Percentiles rank a stretch among this genome's conserved stretches.
Evolutionary conservation across 192 early-diverging fungal species (phyloP).

Genomic region (Gaertneriomyces semiglobifer): DNA sequence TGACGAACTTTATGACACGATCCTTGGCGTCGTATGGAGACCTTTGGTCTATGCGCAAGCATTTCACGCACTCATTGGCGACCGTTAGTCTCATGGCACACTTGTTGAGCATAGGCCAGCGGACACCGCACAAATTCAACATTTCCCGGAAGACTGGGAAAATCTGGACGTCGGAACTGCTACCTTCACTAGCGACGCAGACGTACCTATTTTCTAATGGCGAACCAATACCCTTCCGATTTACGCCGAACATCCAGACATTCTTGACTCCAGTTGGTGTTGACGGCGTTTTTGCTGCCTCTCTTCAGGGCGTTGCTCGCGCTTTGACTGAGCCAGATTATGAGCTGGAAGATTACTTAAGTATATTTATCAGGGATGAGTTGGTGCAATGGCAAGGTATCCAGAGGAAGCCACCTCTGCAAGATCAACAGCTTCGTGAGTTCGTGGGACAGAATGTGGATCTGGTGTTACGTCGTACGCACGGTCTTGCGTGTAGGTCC

Average conservation of each 20-base stretch:
- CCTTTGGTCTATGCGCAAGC: constrained; percentile 91
- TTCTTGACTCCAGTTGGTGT: constrained; percentile 92
- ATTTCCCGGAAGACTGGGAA: constrained; percentile 83
- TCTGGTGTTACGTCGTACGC: constrained; percentile 65
- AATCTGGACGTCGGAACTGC: constrained; percentile 82
- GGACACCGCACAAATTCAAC: constrained; percentile 82
- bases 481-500: constrained; percentile 66
- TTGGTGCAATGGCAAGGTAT: constrained; percentile 71
- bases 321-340: constrained; percentile 73
- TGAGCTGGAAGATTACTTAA: constrained; percentile 91
- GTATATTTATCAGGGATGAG: constrained; percentile 93
- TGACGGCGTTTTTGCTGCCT: constrained; percentile 85
- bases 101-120: constrained; percentile 80
- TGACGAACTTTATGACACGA: constrained; percentile 74
- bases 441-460: constrained; percentile 68
- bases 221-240: constrained; percentile 94
- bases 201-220: constrained; percentile 56
- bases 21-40: constrained; percentile 78
- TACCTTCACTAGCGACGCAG: constrained; percentile 47
- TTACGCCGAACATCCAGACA: constrained; percentile 95
- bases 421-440: constrained; percentile 64
- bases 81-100: constrained; percentile 89
- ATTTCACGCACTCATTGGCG: constrained; percentile 88
- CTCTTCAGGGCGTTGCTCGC: constrained; percentile 79
- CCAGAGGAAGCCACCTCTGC: constrained; percentile 50